Base-by-base conservation (phyloP, 305 asterid genomes). In the Fraxinus latifolia region DNA sequence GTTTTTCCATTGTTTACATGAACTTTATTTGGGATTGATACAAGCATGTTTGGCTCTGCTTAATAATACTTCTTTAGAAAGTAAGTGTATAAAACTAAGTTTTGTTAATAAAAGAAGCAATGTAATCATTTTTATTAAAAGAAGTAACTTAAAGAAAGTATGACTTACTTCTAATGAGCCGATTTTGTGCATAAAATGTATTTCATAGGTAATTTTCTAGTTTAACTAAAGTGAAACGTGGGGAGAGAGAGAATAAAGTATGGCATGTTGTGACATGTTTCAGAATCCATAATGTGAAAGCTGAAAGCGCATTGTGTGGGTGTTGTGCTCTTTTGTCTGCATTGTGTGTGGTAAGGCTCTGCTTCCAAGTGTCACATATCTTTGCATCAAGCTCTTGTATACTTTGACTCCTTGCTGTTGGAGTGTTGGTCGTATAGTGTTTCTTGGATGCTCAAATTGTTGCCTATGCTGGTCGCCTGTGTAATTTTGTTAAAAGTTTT, bases 401-500 rank as follows among this genome's bases (percentile, higher is more conserved):
- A 60, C 6, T 60, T 60, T 60, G 31, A 60, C 31, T 60, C 31
- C 14, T 60, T 60, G 31, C 27, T 19, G 29, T n/a, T 4, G 34
- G 17, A 53, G 19, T 79, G 70, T 29, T 19, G 1, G 36, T 71
- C 31, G 23, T 70, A 0, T 50, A 1, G n/a, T n/a, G n/a, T n/a
- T n/a, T n/a, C 32, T 74, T 39, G 78, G 37, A 7, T 15, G 31
- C n/a, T 74, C 12, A n/a, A 21, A 67, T 8, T 21, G 33, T 19
- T 8, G 23, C 62, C 62, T 53, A n/a, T 53, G 23, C 23, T 53
- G 23, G 62, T 53, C 9, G 21, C 55, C 32, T 27, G 70, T 62
- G 12, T 32, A 21, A 7, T 80, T 32, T 33, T 72, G 82, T 50
- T 6, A 25, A 58, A 27, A 34, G 36, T 82, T 75, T 80, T 65